Base-by-base conservation (phyloP, 2,329 filamentous ascomycete species). In the Aureobasidium subglaciale region DNA sequence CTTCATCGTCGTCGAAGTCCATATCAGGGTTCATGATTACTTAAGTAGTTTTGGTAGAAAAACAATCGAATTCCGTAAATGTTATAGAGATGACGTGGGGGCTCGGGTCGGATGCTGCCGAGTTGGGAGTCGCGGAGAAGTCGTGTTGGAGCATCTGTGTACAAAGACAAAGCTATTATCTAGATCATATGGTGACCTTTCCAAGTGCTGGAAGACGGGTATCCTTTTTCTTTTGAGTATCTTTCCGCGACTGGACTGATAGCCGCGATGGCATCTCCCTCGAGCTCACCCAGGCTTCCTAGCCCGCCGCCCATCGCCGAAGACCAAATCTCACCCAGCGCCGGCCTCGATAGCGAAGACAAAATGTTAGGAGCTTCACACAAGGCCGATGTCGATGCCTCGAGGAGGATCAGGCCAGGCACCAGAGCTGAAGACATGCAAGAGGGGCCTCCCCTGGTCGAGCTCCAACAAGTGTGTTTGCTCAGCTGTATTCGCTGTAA, bases 291-390 rank as follows among this genome's bases (percentile, higher is more conserved):
- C 61, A 87, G 93, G 68, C 84, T 99, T 50, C 93, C 93, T 58
- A 96, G 90, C 71, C 93, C 93, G 59, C 93, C 93, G 57, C 93
- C 93, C 30, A 86, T 95, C 57, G 90, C 92, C 59, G 93, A 99
- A 73, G 93, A 96, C 63, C 92, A 97, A 74, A 84, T 84, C 65
- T 93, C 90, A 48, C 89, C 90, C 1, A 76, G 85, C 60, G 78
- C 83, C 48, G 71, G 85, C 68, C 67, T 81, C 64, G 71, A 81
- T 74, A 76, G 79, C 62, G 81, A 78, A 68, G 81, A 80, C 71
- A 83, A 64, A 73, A 78, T 66, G 64, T 73, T 57, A 83, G 66
- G 83, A 84, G 54, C 70, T 65, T 64, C 69, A 78, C 79, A 70
- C 65, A 78, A 78, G 61, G 79, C 70, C 65, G 77, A 78, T 61